Evolutionary conservation across 805 yeast species (phyloP), one percentile per base, ranked within the genome.

Genomic region (Wickerhamiella vanderwaltii): DNA sequence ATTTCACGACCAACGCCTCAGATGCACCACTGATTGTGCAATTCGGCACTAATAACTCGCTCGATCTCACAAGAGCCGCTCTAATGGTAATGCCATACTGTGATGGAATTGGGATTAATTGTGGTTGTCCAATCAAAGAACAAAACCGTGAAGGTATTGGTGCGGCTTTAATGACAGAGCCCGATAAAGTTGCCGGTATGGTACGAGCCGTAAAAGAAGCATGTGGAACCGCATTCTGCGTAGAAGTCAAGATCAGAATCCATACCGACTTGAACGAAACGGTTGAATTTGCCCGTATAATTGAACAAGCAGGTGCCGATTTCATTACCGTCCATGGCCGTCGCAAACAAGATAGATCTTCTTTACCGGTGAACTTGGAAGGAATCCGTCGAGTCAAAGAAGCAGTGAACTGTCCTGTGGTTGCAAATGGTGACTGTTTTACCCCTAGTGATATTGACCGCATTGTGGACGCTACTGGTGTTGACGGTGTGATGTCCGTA

Each of bases 401-500:
- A 16, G 60, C 65, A n/a, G 73, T 72, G 3, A 31, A 46, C 0
- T 68, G 68, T 0, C 97, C 96, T 0, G 86, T 91, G 1, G 79
- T 91, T n/a, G 95, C 97, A 2, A 91, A 91, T 55, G 98, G 98
- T n/a, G 97, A 91, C 60, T 87, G 94, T 54, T 80, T 80, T 53
- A 56, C 71, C 0, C 61, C 75, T 18, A 63, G 66, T 13, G 95
- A 85, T 56, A 78, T 81, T n/a, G 52, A 64, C 32, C 55, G 58
- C 15, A 87, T 88, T 20, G 73, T 74, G 0, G 62, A 70, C 9
- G 57, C 57, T 39, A 86, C 97, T 0, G 79, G 80, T 1, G 85
- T 75, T 30, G 91, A 84, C 56, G 98, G 97, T 6, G 81, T 91
- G 6, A 91, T 91, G 98, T 79, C 96, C 2, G 98, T 83, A 1